Base-by-base conservation (phyloP, 345 rosid species). In the Laguncularia racemosa region DNA sequence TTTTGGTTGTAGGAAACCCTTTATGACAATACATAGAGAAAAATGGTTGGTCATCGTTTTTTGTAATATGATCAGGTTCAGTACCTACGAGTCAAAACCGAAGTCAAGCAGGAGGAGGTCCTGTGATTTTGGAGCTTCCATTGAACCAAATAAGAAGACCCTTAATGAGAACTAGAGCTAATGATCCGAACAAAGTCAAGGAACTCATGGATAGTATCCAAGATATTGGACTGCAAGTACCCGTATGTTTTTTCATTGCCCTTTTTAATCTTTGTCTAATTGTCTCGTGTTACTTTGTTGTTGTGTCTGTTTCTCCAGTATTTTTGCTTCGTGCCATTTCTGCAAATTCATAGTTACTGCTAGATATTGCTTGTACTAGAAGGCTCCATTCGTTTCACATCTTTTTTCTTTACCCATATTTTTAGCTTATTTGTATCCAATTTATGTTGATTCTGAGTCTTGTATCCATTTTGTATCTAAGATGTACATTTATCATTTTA, bases 221-320 rank as follows among this genome's bases (percentile, higher is more conserved):
- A 51, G 59, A 79, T 61, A 88, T 86, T 56, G 96, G 98, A 57
- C 95, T 91, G 46, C 93, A 91, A 83, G 96, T 92, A 44, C 96
- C 96, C 14, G 98, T 85, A 72, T 59, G 66, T 53, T 13, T 12
- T 38, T 20, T 14, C 21, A 47, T n/a, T 12, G 19, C 28, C 38
- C 7, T 2, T 10, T 19, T 5, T 44, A 16, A 3, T 49, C 20
- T 43, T n/a, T 13, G 13, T 53, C 9, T 13, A n/a, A n/a, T n/a
- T n/a, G 26, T 14, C 11, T 47, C 13, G 13, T 4, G 0, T 1
- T 14, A 16, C 10, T 47, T 14, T 47, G 50, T 14, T 47, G 50
- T 6, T 47, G 0, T 14, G 16, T 33, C 40, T 3, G 9, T 4
- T 33, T 33, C 40, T 8, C 40, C 40, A 6, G 40, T 33, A 2